Conservation (phyloP, 2,329 filamentous ascomycete species). For the Pseudocercospora fijiensis region DNA sequence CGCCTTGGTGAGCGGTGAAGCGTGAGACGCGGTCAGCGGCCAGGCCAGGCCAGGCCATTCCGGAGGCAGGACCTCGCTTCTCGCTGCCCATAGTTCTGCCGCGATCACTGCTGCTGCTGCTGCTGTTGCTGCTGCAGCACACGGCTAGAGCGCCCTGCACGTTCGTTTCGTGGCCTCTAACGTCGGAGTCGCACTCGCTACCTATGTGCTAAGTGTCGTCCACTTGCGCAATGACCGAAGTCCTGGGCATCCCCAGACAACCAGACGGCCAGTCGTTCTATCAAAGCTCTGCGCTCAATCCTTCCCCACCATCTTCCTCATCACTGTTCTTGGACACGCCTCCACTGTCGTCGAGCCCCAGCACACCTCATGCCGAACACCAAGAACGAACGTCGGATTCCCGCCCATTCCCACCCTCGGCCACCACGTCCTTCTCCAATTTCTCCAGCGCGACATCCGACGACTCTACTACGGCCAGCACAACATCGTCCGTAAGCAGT, state of each 20-base stretch:
- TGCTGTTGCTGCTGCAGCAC: not conserved
- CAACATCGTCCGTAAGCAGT: slow-evolving; percentile 58
- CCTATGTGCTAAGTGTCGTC: slow-evolving; percentile 16
- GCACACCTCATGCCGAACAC: slow-evolving; percentile 38
- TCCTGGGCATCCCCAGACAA: slow-evolving; percentile 42
- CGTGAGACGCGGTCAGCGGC: not conserved
- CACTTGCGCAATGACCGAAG: slow-evolving; percentile 44
- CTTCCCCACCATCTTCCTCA: slow-evolving; percentile 45
- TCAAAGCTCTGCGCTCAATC: slow-evolving; percentile 42
- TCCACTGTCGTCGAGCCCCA: slow-evolving; percentile 31
- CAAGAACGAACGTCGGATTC: slow-evolving; percentile 34
- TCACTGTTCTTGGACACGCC: slow-evolving; percentile 44
- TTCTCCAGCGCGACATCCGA: slow-evolving; percentile 52
- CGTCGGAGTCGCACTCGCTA: slow-evolving; percentile 6
- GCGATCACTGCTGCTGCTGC: not conserved
- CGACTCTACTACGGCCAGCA: slow-evolving; percentile 51
- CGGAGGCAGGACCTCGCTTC: not conserved
- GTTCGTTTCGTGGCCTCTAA: slow-evolving; percentile 9
- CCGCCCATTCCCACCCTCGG: slow-evolving; percentile 34
- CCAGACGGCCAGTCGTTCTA: slow-evolving; percentile 47
- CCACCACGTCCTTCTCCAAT: slow-evolving; percentile 35
- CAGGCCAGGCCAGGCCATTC: not conserved
- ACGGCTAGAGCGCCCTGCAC: slow-evolving; percentile 1
- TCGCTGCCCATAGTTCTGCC: not conserved
- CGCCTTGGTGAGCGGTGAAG: not conserved